A percentile compares a stretch with the other conserved stretches of the same genome.
Evolutionary conservation across 768 basidiomycete genomes (phyloP).

Genomic region (Amanita muscaria): DNA sequence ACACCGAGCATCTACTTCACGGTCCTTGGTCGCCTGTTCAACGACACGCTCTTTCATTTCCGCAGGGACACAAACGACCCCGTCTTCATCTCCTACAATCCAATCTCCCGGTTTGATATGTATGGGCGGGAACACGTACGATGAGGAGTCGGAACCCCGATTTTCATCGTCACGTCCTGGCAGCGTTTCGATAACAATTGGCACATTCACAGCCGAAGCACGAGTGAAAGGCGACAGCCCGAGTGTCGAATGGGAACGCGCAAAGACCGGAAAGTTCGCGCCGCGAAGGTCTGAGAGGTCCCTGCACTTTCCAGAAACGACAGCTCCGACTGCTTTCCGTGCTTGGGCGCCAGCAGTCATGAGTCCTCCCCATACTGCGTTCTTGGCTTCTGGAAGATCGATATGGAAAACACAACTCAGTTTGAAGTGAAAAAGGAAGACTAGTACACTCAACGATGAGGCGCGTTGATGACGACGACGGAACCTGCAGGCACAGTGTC

Average conservation of each 20-base stretch:
- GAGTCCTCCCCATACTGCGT: slow-evolving; percentile 88
- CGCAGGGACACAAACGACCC: slow-evolving; percentile 74
- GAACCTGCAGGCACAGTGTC: slow-evolving; percentile 61
- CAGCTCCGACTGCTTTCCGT: slow-evolving; percentile 60
- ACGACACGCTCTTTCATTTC: slow-evolving; percentile 45
- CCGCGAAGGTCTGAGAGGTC: slow-evolving; percentile 73
- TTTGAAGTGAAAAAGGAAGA: neutral
- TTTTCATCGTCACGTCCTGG: slow-evolving; percentile 17
- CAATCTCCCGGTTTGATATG: slow-evolving; percentile 67
- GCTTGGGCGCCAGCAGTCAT: slow-evolving; percentile 82
- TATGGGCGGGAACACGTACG: slow-evolving; percentile 46
- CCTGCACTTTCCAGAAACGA: slow-evolving; percentile 80
- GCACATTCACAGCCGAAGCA: slow-evolving; percentile 64
- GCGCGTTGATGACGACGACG: slow-evolving; percentile 68
- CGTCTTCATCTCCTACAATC: slow-evolving; percentile 83
- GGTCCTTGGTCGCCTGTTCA: slow-evolving; percentile 46
- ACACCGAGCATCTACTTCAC: slow-evolving; percentile 61
- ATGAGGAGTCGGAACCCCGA: too few relatives aligned
- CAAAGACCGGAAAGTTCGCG: slow-evolving; percentile 72
- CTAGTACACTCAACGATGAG: slow-evolving; percentile 40
- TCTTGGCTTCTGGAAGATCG: slow-evolving; percentile 65
- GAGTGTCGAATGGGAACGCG: slow-evolving; percentile 73
- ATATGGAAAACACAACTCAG: slow-evolving; percentile 6
- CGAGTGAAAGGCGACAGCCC: slow-evolving; percentile 83
- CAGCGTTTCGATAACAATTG: slow-evolving; percentile 49